Evolutionary conservation across 2,329 filamentous ascomycete genomes (phyloP).

Genomic region (Apiospora malaysiana): DNA sequence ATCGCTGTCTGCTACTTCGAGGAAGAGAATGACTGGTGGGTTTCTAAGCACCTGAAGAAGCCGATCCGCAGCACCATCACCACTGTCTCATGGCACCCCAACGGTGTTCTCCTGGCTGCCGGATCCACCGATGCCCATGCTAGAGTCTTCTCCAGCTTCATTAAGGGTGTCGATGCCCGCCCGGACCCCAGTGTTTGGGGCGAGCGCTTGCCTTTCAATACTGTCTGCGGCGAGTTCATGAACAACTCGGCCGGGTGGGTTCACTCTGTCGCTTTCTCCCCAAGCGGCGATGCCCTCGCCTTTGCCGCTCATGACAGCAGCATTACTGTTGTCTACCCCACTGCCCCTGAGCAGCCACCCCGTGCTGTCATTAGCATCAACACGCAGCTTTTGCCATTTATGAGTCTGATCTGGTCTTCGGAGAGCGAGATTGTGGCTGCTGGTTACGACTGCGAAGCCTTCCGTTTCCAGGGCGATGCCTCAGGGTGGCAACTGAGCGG

Average conservation of each 20-base stretch:
- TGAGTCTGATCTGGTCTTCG: constrained; percentile 88
- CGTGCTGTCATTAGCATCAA: constrained; percentile 87
- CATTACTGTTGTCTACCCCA: constrained; percentile 94
- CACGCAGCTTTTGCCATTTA: constrained; percentile 90
- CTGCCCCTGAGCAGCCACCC: constrained; percentile 87
- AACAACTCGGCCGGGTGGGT: constrained; percentile 98
- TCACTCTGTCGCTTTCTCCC: constrained; percentile 91
- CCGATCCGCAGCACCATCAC: constrained; percentile 97
- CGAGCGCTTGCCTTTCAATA: constrained; percentile 95
- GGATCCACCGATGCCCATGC: constrained; percentile 98
- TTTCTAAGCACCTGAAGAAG: constrained; percentile 99
- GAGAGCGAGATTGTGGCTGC: constrained; percentile 95
- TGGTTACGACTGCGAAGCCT: constrained; percentile 88
- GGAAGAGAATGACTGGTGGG: constrained; percentile 99
- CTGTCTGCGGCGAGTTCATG: constrained; percentile 93
- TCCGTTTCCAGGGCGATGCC: constrained; percentile 81
- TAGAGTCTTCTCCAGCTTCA: constrained; percentile 91
- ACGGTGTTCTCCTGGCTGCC: constrained; percentile 91
- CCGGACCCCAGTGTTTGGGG: constrained; percentile 92
- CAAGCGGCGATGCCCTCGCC: constrained; percentile 88
- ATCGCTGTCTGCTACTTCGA: constrained; percentile 99
- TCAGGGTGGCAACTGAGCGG: constrained; percentile 84
- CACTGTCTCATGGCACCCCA: constrained; percentile 94
- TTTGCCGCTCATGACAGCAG: constrained; percentile 96
- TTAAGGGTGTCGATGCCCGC: constrained; percentile 89